Percentiles rank a stretch among this genome's conserved stretches.
Conservation (phyloP, 1,284 basidiomycete species). For the Schizophyllum amplum region DNA sequence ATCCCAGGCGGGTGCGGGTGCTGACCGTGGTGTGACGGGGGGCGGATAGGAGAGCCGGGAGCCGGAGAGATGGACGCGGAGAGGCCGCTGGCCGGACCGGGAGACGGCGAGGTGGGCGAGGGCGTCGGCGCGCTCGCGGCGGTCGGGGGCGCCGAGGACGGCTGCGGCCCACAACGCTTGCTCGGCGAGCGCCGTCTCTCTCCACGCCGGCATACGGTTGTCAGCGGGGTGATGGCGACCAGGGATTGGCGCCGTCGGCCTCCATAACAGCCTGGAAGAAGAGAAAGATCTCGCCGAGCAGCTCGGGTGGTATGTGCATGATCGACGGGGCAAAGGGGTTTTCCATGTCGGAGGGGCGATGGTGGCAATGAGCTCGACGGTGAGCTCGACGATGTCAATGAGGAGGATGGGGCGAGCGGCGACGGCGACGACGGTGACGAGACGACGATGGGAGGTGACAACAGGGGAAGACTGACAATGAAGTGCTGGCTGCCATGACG, state of each 20-base stretch:
- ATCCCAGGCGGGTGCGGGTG: background rate
- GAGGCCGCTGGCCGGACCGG: background rate
- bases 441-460: background rate
- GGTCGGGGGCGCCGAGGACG: background rate
- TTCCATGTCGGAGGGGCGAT: background rate
- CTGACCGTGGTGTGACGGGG: too few species aligned
- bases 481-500: background rate
- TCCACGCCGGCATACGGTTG: constrained; percentile 7
- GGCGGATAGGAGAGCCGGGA: background rate
- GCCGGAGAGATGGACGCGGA: background rate
- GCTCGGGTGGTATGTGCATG: background rate
- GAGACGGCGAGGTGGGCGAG: background rate
- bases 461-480: background rate
- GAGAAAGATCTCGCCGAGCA: background rate
- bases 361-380: background rate
- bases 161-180: constrained; percentile 5
- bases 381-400: background rate
- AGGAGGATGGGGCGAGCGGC: background rate
- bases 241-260: background rate
- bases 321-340: background rate
- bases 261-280: background rate
- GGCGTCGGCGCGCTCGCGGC: too few species aligned
- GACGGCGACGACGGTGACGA: background rate
- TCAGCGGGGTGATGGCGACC: background rate
- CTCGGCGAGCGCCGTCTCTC: background rate